Conservation (phyloP, 129 eudicot genomes). For the Chrysanthemum seticuspe region DNA sequence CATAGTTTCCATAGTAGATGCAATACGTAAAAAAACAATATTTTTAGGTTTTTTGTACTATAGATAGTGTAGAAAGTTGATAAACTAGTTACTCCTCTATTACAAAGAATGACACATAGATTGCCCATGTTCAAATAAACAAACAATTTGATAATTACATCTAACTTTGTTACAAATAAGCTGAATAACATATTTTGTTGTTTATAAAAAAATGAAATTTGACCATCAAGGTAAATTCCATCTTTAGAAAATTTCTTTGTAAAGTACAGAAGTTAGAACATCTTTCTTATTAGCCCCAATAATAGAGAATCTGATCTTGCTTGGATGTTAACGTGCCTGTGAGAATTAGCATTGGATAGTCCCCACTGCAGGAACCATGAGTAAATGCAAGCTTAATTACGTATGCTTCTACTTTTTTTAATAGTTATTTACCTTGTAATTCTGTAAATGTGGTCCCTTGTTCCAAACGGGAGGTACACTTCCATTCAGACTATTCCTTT, state of each 20-base stretch:
- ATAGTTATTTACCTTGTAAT: conserved; percentile 6
- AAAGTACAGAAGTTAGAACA: no score
- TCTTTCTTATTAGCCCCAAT: no score
- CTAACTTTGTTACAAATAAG: not conserved
- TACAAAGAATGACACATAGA: not conserved
- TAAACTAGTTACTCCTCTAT: not conserved
- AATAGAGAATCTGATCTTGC: no score
- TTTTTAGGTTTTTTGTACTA: not conserved
- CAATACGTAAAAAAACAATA: not conserved
- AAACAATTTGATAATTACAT: not conserved
- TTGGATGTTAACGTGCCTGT: no score
- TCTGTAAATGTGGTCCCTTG: conserved; percentile 2
- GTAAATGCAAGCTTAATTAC: not conserved
- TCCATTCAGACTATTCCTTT: not conserved
- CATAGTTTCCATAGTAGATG: not conserved
- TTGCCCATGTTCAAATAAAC: not conserved
- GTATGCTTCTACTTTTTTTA: not conserved
- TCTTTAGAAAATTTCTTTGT: not conserved
- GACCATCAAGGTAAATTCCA: not conserved
- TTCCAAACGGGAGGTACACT: conserved; percentile 2
- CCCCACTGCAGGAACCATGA: not conserved
- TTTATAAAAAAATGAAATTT: not conserved
- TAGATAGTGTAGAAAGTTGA: not conserved
- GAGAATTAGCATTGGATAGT: not conserved
- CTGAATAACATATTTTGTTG: not conserved